phyloP scores from a whole-genome alignment of 306 rosid species.

The Rubus idaeus region DNA sequence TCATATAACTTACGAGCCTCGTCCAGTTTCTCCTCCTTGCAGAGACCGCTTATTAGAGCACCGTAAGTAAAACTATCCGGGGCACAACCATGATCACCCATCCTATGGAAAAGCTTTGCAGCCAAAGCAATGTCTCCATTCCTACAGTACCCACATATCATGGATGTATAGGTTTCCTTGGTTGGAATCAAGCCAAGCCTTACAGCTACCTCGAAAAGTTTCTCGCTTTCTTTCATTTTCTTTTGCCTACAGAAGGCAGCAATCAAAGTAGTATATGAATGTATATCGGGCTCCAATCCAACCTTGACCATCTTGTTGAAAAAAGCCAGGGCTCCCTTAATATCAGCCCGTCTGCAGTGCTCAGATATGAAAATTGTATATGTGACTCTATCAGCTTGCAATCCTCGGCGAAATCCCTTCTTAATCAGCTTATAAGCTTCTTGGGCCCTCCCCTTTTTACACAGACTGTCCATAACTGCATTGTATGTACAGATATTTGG shows the following conservation, averaged over 20 bases:
- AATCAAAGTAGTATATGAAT: conserved; percentile 72
- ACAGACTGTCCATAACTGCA: conserved; percentile 69
- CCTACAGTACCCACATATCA: conserved; percentile 83
- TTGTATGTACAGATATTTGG: conserved; percentile 79
- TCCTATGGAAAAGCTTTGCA: conserved; percentile 52
- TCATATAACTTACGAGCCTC: conserved; percentile 67
- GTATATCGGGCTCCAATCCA: conserved; percentile 74
- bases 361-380: conserved; percentile 75
- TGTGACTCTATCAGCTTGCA: conserved; percentile 62
- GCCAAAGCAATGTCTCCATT: conserved; percentile 61
- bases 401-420: conserved; percentile 36
- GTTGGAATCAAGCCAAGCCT: conserved; percentile 64
- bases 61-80: conserved; percentile 70
- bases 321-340: conserved; percentile 56
- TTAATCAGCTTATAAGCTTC: conserved; percentile 69
- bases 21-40: conserved; percentile 65
- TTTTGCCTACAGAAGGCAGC: conserved; percentile 68
- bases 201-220: conserved; percentile 54
- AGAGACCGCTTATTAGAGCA: conserved; percentile 84
- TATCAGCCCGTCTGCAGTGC: conserved; percentile 64
- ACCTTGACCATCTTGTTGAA: conserved; percentile 76
- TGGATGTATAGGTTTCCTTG: conserved; percentile 78
- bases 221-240: conserved; percentile 63
- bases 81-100: conserved; percentile 66
- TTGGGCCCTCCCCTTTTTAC: conserved; percentile 62